A percentile compares a stretch with the other conserved stretches of the same genome.
Evolutionary conservation across 768 basidiomycete species (phyloP).

Genomic region (Cystoderma amianthinum): DNA sequence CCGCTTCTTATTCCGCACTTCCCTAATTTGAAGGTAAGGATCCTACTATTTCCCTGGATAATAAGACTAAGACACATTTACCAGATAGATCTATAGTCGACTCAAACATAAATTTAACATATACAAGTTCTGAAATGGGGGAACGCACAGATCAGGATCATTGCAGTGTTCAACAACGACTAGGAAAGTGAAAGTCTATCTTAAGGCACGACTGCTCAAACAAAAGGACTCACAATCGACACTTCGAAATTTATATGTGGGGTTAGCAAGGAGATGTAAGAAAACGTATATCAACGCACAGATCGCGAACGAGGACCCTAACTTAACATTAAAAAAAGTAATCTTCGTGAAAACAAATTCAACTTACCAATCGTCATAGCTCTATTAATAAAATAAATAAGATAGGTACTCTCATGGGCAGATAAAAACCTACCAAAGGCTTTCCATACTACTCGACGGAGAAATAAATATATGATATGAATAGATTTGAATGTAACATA

Average conservation of each 20-base stretch:
- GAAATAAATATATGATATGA: too few relatives aligned
- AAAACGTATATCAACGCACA: conserved; percentile 40
- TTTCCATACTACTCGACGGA: conserved; percentile 79
- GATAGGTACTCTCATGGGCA: neutral
- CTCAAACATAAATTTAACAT: neutral
- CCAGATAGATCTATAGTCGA: conserved; percentile 83
- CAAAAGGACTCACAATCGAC: conserved; percentile 56
- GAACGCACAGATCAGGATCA: conserved; percentile 71
- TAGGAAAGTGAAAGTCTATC: conserved; percentile 14
- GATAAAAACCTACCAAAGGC: conserved; percentile 48
- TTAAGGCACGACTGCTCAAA: neutral
- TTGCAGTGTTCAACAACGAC: conserved; percentile 70
- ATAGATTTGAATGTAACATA: conserved; percentile 17
- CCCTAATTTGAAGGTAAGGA: conserved; percentile 44
- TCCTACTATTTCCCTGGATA: neutral
- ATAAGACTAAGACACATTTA: conserved; percentile 25
- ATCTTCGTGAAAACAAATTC: neutral
- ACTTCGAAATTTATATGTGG: conserved; percentile 23
- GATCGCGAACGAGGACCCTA: conserved; percentile 67
- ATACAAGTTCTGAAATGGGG: too few relatives aligned
- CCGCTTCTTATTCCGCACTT: conserved; percentile 79
- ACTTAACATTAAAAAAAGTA: neutral
- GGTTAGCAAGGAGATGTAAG: too few relatives aligned
- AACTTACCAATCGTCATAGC: conserved; percentile 36
- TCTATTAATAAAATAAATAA: conserved; percentile 11